Evolutionary conservation across 2,329 filamentous ascomycete genomes (phyloP), one percentile per base, ranked within the genome.

Genomic region (Aspergillus tamarii): DNA sequence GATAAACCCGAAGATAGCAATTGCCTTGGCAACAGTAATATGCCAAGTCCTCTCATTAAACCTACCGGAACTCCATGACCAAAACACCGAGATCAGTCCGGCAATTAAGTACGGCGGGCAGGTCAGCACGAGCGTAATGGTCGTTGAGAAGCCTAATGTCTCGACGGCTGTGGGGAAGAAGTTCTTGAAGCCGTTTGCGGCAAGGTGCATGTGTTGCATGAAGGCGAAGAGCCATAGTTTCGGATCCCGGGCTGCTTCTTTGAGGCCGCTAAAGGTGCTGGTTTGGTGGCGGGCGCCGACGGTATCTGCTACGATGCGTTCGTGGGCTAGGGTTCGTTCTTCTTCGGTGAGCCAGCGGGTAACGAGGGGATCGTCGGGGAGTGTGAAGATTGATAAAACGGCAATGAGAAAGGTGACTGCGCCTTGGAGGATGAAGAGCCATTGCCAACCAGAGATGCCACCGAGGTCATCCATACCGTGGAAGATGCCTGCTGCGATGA

Each of bases 401-500:
- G 80, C 82, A 62, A 83, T 75, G 6, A 73, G 69, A 23, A 82
- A 76, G 3, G 82, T 83, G 26, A 81, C 77, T 43, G 78, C 79
- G 9, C 87, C 86, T 68, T 88, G 85, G 55, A 89, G 77, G 48
- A 66, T 66, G 46, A 66, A 66, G 19, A 66, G 64, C 64, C 64
- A 66, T 26, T 84, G 78, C 87, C 87, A 89, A 1, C 85, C 86
- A 0, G 82, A 76, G 57, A 88, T 81, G 2, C 85, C 85, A 11
- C 83, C 71, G 2, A 81, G 77, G 10, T 84, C 84, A 62, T 88
- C 80, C 83, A 88, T 86, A 66, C 85, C 85, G 46, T 82, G 85
- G 63, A 87, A 74, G 6, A 88, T 85, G n/a, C 84, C 87, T 0
- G 85, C 85, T 3, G 82, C 86, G 50, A 89, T 82, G 3, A 89